phyloP scores from a whole-genome alignment of 805 yeast genomes.

The Tetrapisispora arboricola region DNA sequence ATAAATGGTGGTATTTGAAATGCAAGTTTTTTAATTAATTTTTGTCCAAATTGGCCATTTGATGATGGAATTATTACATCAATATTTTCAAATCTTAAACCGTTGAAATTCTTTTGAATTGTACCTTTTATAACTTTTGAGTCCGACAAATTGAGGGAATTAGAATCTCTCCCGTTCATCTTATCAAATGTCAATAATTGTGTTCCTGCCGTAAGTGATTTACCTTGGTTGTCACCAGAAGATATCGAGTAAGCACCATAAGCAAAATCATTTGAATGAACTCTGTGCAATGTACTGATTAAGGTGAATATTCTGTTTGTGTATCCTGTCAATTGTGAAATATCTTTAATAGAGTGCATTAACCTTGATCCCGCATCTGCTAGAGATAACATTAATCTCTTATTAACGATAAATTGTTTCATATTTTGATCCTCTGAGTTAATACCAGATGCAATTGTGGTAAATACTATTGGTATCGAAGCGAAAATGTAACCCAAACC shows the following conservation, averaged over 20 bases:
- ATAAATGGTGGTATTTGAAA: conserved; percentile 37
- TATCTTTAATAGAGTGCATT: conserved; percentile 89
- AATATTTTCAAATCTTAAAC: conserved; percentile 73
- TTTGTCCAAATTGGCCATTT: conserved; percentile 50
- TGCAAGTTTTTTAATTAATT: conserved; percentile 49
- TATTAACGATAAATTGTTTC: conserved; percentile 84
- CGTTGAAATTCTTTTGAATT: conserved; percentile 62
- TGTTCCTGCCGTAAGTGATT: not conserved
- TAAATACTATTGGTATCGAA: conserved; percentile 72
- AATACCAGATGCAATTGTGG: conserved; percentile 30
- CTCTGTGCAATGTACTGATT: conserved; percentile 69
- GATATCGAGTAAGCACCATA: conserved; percentile 28
- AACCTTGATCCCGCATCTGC: conserved; percentile 93
- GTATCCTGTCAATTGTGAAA: conserved; percentile 83
- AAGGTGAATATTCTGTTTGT: conserved; percentile 77
- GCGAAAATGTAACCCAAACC: conserved; percentile 90
- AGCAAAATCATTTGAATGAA: conserved; percentile 46
- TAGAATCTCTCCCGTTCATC: not conserved
- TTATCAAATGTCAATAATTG: not conserved
- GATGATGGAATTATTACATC: conserved; percentile 71
- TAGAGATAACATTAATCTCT: conserved; percentile 76
- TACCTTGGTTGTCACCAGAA: not conserved
- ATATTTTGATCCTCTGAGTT: conserved; percentile 46
- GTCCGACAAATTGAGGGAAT: not conserved
- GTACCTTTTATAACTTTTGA: conserved; percentile 60